Conservation (phyloP, 1,284 basidiomycete genomes). For the Wallemia mellicola region DNA sequence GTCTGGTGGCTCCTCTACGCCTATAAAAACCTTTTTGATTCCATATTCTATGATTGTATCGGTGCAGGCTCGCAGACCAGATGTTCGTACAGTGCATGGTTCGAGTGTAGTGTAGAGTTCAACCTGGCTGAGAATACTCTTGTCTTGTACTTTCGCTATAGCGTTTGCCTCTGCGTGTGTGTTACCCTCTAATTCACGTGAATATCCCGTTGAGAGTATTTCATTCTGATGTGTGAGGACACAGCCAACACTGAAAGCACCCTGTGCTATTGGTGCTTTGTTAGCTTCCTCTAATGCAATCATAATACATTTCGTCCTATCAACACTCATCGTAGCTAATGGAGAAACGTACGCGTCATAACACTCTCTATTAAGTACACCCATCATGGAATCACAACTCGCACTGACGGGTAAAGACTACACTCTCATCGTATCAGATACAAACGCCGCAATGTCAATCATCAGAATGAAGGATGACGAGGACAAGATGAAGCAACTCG, state of each 20-base stretch:
- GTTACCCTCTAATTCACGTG: neutral
- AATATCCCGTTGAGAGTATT: neutral
- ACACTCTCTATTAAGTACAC: neutral
- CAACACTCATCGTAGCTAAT: neutral
- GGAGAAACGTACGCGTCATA: neutral
- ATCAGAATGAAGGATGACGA: conserved; percentile 93
- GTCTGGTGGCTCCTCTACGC: neutral
- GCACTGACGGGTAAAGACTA: conserved; percentile 61
- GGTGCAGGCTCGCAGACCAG: neutral
- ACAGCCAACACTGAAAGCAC: neutral
- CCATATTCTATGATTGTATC: neutral
- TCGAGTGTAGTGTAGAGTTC: neutral
- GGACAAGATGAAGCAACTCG: conserved; percentile 83
- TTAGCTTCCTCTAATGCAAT: neutral
- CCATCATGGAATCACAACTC: conserved; percentile 11
- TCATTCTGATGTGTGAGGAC: neutral
- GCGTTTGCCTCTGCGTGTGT: neutral
- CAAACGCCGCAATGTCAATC: conserved; percentile 60
- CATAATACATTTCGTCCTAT: neutral
- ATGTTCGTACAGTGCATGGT: neutral
- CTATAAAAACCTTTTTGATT: neutral
- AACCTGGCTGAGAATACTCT: neutral
- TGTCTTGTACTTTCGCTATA: neutral
- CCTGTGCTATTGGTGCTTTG: neutral
- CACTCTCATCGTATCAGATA: conserved; percentile 71